Base-by-base conservation (phyloP, 2,329 filamentous ascomycete genomes). In the Venturia nashicola region DNA sequence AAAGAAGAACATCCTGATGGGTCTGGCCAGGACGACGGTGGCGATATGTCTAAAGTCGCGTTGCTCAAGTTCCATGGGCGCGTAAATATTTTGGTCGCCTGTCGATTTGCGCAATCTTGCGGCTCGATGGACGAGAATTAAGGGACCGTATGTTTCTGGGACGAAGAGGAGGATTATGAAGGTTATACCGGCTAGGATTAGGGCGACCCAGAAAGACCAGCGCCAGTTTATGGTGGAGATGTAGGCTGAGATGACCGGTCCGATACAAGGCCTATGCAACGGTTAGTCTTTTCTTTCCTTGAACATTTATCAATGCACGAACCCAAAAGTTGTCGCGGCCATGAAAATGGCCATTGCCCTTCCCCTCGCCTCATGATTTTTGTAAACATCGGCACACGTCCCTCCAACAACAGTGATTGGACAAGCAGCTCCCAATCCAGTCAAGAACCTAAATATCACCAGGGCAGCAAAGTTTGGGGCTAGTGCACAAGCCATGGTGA, bases 11-110 rank as follows among this genome's bases (percentile, higher is more conserved):
- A 93, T 93, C 34, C 86, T 80, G 6, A 91, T 73, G 0, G 90
- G 89, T 0, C 89, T 78, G 1, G 85, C 86, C 44, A 92, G 76
- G 0, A 90, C 86, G n/a, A 88, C 83, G 1, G 81, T 84, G n/a
- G 86, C 72, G 62, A 90, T 80, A 67, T 88, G 81, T 43, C 75
- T 78, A 51, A 85, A 74, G 55, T 79, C 79, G 36, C 81, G 79
- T 62, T 80, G 76, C 69, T 89, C 84, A 27, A 89, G 74, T 70
- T 90, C 86, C 61, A 83, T 79, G 0, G 83, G 82, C 1, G 88
- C 82, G 61, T 84, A 76, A 61, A 85, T 80, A 65, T 78, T 74
- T 48, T 74, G 71, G 59, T 78, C 77, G 0, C 80, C 82, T 36
- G 83, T 81, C 39, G 78, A 77, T 68, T 80, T 82, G 67, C 85